These are phyloP conservation scores for Physaria fendleri DNA, from an alignment of 345 rosid genomes.

Conservation along the genomic window DNA sequence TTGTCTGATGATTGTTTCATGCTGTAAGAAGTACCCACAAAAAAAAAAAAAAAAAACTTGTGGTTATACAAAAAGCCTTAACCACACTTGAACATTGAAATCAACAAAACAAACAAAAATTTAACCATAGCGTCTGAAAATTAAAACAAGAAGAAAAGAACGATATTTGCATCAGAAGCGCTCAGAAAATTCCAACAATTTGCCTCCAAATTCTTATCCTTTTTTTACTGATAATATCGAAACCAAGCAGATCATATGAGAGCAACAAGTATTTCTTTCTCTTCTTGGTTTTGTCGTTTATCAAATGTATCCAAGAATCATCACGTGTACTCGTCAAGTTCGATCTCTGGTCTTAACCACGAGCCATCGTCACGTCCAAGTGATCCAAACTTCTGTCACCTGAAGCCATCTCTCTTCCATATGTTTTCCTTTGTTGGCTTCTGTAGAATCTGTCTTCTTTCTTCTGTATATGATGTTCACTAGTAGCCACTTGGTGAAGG, in stretches of 20 bases:
- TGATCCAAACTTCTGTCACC: conserved; percentile 34
- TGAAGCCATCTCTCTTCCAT: conserved; percentile 34
- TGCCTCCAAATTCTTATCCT: conserved; percentile 21
- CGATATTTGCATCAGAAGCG: conserved; percentile 9
- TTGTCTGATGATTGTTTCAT: no score
- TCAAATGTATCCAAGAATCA: background rate
- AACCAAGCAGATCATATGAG: conserved; percentile 1
- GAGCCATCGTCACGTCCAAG: conserved; percentile 71
- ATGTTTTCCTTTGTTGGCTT: conserved; percentile 29
- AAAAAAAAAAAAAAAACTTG: background rate
- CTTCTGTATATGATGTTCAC: conserved; percentile 32
- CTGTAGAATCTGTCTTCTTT: conserved; percentile 34
- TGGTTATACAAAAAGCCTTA: conserved; percentile 1
- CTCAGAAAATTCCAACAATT: conserved; percentile 21
- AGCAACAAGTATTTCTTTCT: conserved; percentile 10
- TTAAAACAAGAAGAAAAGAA: background rate
- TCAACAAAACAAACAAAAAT: background rate
- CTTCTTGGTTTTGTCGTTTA: background rate
- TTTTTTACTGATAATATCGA: background rate
- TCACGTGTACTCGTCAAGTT: conserved; percentile 18
- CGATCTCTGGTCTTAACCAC: conserved; percentile 43
- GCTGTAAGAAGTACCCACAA: no score
- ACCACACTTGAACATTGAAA: conserved; percentile 16
- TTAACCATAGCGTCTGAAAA: background rate
- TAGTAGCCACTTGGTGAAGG: conserved; percentile 47